A percentile compares a stretch with the other conserved stretches of the same genome.
Evolutionary conservation across 1,139 yeast genomes (phyloP).

Genomic region (Pichia inconspicua): DNA sequence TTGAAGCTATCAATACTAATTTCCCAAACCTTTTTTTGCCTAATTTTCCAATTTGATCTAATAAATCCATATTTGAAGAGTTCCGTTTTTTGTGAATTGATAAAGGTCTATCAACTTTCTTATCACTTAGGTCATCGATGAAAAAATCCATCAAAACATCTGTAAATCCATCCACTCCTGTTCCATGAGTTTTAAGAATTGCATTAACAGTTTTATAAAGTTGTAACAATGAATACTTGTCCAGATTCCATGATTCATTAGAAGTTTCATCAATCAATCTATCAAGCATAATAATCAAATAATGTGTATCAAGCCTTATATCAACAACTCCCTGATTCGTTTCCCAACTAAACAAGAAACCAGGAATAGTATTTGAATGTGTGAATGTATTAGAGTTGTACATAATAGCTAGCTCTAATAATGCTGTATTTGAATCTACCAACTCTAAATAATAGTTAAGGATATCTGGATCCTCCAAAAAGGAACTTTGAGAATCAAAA

Average conservation of each 20-base stretch:
- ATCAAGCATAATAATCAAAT: slow-evolving; percentile 17
- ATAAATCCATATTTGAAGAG: not conserved
- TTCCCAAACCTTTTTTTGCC: slow-evolving; percentile 13
- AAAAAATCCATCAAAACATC: slow-evolving; percentile 14
- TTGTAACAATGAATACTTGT: slow-evolving; percentile 19
- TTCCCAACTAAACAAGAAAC: slow-evolving; percentile 17
- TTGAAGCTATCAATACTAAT: slow-evolving; percentile 15
- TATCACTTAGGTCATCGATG: slow-evolving; percentile 9
- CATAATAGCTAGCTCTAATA: slow-evolving; percentile 11
- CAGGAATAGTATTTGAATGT: slow-evolving; percentile 6
- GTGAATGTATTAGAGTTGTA: slow-evolving; percentile 8
- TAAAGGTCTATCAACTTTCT: slow-evolving; percentile 4
- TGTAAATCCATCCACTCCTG: slow-evolving; percentile 9
- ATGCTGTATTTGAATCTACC: slow-evolving; percentile 13
- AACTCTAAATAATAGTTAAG: slow-evolving; percentile 12
- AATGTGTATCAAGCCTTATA: slow-evolving; percentile 19
- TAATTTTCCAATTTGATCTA: not conserved
- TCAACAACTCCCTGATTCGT: slow-evolving; percentile 10
- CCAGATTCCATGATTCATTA: slow-evolving; percentile 19
- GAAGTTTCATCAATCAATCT: slow-evolving; percentile 19
- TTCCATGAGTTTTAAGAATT: slow-evolving; percentile 16
- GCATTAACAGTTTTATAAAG: slow-evolving; percentile 21
- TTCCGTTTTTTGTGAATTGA: not conserved
- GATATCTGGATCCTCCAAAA: slow-evolving; percentile 15
- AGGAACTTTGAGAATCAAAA: slow-evolving; percentile 16